These are phyloP conservation scores for Vitis cinerea DNA, from an alignment of 164 flowering plant genomes.

Conservation along the genomic window DNA sequence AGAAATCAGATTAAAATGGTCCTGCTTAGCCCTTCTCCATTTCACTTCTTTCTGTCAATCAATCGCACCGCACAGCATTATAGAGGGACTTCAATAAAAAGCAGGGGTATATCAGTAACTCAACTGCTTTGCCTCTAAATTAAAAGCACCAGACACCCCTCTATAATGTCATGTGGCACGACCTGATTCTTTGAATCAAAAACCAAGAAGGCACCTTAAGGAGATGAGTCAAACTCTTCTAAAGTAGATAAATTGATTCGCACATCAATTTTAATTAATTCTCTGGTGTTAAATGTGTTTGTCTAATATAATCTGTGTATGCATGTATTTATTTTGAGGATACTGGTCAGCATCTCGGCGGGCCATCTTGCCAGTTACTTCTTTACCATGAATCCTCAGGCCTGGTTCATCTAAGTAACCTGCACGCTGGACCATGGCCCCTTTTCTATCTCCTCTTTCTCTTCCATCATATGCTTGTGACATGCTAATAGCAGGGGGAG, in stretches of 20 bases:
- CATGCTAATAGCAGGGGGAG: slow-evolving; percentile 43
- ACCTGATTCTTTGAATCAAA: not conserved
- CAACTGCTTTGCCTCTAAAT: not conserved
- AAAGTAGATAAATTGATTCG: too few species aligned
- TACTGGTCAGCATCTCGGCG: slow-evolving; percentile 91
- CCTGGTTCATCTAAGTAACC: slow-evolving; percentile 76
- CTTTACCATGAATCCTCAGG: slow-evolving; percentile 72
- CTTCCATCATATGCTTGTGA: slow-evolving; percentile 78
- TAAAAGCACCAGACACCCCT: not conserved
- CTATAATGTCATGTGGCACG: not conserved
- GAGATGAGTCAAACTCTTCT: too few species aligned
- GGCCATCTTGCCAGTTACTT: slow-evolving; percentile 59
- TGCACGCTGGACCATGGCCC: slow-evolving; percentile 54
- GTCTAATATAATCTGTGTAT: not conserved
- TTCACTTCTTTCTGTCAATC: too few species aligned
- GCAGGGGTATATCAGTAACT: too few species aligned
- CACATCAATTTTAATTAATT: too few species aligned
- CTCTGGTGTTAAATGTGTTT: too few species aligned
- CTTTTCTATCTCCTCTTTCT: slow-evolving; percentile 83
- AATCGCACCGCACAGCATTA: too few species aligned
- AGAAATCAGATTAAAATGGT: not conserved
- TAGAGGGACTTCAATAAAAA: too few species aligned
- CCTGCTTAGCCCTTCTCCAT: too few species aligned
- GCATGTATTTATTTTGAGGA: slow-evolving; percentile 40
- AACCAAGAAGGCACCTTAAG: not conserved